Evolutionary conservation across 2,329 filamentous ascomycete genomes (phyloP), one percentile per base, ranked within the genome.

Genomic region (Cytospora paraplurivora): DNA sequence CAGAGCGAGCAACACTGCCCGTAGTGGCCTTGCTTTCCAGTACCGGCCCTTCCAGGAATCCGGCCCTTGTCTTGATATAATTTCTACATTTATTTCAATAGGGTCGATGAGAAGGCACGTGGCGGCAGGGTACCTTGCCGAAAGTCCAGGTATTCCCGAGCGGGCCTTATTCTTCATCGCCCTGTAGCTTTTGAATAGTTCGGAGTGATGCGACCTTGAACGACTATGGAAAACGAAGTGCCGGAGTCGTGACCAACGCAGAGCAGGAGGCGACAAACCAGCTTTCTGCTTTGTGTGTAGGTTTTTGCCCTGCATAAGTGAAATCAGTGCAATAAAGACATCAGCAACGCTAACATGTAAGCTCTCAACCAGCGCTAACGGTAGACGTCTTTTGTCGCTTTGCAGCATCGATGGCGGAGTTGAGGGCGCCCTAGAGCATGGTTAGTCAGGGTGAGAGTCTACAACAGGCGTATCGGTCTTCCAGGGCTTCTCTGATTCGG

Each of bases 281-380:
- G 27, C 34, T 64, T 51, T 47, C 54, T 58, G 38, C 59, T 61
- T 49, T 60, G n/a, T 56, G 47, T 32, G 32, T 56, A 61, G 33
- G 57, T 35, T 54, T 60, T 59, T 64, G 63, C 44, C 62, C 64
- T 66, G 62, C 54, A 49, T 56, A 41, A 64, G 58, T 47, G 56
- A 56, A 54, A 66, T 66, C 64, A 66, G 64, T 57, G 64, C 57
- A 58, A 52, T 54, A 56, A 54, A 64, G 58, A 55, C 37, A 55
- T 58, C 44, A 62, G 49, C 41, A 52, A 38, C 32, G 38, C 19
- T 34, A 59, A 49, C 44, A 57, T 33, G 32, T 57, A 33, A 58
- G 33, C 51, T n/a, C 27, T 74, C 70, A 75, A 52, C 72, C 72
- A 60, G 68, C 72, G 37, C 71, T 72, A 56, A 69, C 66, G 57